Conservation (phyloP, 805 yeast species). For the Schizosaccharomyces pombe region DNA sequence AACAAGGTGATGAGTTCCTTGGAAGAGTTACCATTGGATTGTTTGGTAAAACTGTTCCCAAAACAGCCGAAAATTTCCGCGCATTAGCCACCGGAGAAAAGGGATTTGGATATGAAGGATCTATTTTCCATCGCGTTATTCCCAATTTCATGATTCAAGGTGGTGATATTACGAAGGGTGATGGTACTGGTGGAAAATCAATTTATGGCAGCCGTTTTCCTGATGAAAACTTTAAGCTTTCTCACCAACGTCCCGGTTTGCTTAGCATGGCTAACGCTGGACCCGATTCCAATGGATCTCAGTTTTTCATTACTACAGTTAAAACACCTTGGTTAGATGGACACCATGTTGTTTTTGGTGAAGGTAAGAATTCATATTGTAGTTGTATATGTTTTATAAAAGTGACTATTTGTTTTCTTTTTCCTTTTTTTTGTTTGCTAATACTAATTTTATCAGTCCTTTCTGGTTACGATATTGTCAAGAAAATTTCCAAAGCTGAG, state of each 20-base stretch:
- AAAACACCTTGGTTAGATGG: constrained; percentile 67
- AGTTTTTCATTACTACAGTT: constrained; percentile 85
- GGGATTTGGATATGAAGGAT: constrained; percentile 36
- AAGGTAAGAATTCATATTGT: not conserved
- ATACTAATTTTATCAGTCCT: constrained; percentile 27
- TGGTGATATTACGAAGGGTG: constrained; percentile 31
- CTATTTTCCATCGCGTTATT: constrained; percentile 53
- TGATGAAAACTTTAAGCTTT: constrained; percentile 51
- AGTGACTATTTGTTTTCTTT: not conserved
- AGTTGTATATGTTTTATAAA: not conserved
- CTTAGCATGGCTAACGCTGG: constrained; percentile 96
- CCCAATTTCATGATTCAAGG: constrained; percentile 59
- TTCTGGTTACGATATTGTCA: constrained; percentile 66
- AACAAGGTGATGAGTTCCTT: constrained; percentile 49
- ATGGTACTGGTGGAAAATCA: constrained; percentile 45
- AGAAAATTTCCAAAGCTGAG: constrained; percentile 46
- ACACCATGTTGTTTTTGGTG: constrained; percentile 64
- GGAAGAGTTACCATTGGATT: constrained; percentile 76
- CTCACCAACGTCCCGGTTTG: constrained; percentile 43
- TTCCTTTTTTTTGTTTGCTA: constrained; percentile 14
- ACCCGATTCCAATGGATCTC: constrained; percentile 94
- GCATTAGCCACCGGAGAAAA: constrained; percentile 58
- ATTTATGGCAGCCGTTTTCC: constrained; percentile 45
- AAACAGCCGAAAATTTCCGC: constrained; percentile 26
- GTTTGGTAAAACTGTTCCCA: constrained; percentile 67